Evolutionary conservation across 192 early-diverging fungal species (phyloP).

Genomic region (Chytriomyces confervae): DNA sequence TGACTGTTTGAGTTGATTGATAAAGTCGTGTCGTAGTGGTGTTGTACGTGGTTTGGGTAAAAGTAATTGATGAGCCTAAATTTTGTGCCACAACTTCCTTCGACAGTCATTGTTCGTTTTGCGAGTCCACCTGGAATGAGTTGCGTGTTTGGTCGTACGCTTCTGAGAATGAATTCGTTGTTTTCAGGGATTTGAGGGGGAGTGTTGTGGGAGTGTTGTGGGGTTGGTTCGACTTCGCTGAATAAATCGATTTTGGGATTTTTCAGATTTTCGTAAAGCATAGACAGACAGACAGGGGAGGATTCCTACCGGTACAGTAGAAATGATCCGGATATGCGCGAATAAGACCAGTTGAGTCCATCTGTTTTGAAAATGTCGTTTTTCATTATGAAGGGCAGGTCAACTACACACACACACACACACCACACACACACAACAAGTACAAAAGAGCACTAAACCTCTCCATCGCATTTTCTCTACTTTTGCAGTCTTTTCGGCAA

Average conservation of each 20-base stretch:
- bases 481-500: not conserved
- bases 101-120: constrained; percentile 3
- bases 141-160: not conserved
- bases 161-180: not conserved
- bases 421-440: not conserved
- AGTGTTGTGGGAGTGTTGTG: not conserved
- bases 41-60: not conserved
- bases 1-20: not conserved
- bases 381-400: not conserved
- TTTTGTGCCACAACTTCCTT: not conserved
- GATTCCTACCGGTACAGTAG: not conserved
- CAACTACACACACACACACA: not conserved
- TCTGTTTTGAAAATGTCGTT: not conserved
- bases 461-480: not conserved
- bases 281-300: too few relatives aligned
- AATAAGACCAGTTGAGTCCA: constrained; percentile 3
- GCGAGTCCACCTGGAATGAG: not conserved
- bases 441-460: not conserved
- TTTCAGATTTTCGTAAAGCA: too few relatives aligned
- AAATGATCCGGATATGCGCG: not conserved
- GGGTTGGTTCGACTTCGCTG: not conserved
- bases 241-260: too few relatives aligned
- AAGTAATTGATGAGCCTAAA: constrained; percentile 2
- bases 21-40: not conserved
- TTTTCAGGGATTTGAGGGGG: not conserved